A percentile compares a stretch with the other conserved stretches of the same genome.
Conservation (phyloP, 495 filamentous ascomycete species). For the Tuber aestivum region DNA sequence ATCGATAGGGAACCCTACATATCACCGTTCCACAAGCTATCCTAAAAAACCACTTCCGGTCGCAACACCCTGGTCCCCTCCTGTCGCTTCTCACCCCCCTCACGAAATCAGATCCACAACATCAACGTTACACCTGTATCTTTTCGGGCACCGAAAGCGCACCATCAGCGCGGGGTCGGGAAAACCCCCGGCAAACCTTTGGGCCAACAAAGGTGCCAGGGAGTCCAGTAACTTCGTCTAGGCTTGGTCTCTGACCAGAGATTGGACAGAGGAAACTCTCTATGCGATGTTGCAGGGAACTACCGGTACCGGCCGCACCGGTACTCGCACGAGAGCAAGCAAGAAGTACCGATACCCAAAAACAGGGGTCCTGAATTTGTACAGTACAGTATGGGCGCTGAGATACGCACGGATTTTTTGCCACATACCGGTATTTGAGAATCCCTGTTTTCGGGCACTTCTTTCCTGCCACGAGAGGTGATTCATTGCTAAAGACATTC, state of each 20-base stretch:
- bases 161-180: neutral
- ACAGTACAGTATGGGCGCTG: no score
- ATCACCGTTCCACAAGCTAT: neutral
- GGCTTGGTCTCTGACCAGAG: neutral
- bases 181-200: neutral
- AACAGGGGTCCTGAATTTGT: neutral
- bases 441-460: neutral
- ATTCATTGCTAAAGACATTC: neutral
- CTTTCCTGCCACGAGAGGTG: neutral
- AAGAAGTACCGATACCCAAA: neutral
- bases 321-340: no score
- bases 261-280: neutral
- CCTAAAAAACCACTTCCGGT: neutral
- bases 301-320: neutral
- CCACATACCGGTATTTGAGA: neutral
- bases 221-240: neutral
- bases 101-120: neutral
- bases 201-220: neutral
- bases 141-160: neutral
- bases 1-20: neutral
- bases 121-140: neutral
- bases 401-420: neutral
- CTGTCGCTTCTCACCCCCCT: neutral
- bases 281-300: neutral
- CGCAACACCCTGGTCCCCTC: neutral